Evolutionary conservation across 2,329 filamentous ascomycete genomes (phyloP), one percentile per base, ranked within the genome.

Genomic region (Scedosporium aurantiacum): DNA sequence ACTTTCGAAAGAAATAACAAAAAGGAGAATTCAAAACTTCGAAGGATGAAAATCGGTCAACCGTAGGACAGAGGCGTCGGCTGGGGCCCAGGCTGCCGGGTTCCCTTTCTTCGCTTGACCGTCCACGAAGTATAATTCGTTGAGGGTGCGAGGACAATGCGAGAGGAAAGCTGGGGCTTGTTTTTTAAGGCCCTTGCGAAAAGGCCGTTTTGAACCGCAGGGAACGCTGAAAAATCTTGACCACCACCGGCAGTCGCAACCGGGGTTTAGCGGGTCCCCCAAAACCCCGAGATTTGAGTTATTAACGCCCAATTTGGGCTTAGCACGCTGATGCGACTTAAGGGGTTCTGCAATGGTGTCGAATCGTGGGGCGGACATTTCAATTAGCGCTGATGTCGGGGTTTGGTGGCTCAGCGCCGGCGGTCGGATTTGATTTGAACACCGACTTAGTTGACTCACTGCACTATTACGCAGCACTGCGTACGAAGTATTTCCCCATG

Each of bases 201-300:
- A 5, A 5, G 18, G 23, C 50, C 50, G 18, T 27, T 23, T 23
- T 18, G 10, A 54, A 23, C 23, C 54, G 14, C n/a, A 32, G 14
- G 16, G 50, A n/a, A 18, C n/a, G n/a, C n/a, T n/a, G 14, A 27
- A 58, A 25, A 41, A 14, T 41, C 47, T 61, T 61, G 59, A 61
- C 59, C 59, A 52, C 59, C 52, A 61, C 57, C 59, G 59, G 59
- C 56, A 54, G 16, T 18, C 50, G 25, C 25, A 37, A 25, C 18
- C 32, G 45, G 58, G 58, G 28, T 40, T 60, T 32, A 32, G 32
- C 32, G 25, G 25, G 57, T 7, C 21, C 16, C 43, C 43, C n/a
- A 8, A 7, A 25, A 21, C 25, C 28, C 40, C 58, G 18, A 50
- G 50, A 23, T 45, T 43, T 27, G 43, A 60, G 16, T 2, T 60